Evolutionary conservation across 306 rosid genomes (phyloP).

Genomic region (Ochetophila trinervis): DNA sequence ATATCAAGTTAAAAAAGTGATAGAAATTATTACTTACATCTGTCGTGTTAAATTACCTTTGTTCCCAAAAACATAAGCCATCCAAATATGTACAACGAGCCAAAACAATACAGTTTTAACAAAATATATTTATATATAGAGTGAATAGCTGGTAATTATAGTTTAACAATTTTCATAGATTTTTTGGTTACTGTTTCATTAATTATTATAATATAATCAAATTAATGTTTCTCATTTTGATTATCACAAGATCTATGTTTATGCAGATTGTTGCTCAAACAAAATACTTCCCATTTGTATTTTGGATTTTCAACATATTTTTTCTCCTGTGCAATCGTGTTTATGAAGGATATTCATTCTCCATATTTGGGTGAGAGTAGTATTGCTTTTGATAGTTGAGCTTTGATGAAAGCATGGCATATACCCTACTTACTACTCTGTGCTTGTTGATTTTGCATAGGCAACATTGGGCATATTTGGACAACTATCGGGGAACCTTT

Average conservation of each 20-base stretch:
- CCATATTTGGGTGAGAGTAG: slow-evolving; percentile 71
- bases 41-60: too few species aligned
- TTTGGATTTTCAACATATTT: slow-evolving; percentile 84
- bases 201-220: slow-evolving; percentile 5
- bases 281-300: slow-evolving; percentile 51
- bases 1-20: too few species aligned
- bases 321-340: slow-evolving; percentile 86
- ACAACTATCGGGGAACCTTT: slow-evolving; percentile 79
- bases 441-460: slow-evolving; percentile 37
- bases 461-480: slow-evolving; percentile 68
- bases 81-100: too few species aligned
- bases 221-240: slow-evolving; percentile 11
- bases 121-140: too few species aligned
- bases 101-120: too few species aligned
- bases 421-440: slow-evolving; percentile 15
- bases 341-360: slow-evolving; percentile 86
- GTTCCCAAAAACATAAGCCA: too few species aligned
- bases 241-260: slow-evolving; percentile 24
- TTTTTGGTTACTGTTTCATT: slow-evolving; percentile 1
- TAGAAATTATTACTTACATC: too few species aligned
- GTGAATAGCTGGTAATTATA: too few species aligned
- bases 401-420: slow-evolving; percentile 3
- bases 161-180: too few species aligned
- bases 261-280: slow-evolving; percentile 69
- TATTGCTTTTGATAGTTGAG: slow-evolving; percentile 17